These are phyloP conservation scores for Talaromyces sp. DNA, from an alignment of 2,329 filamentous ascomycete species.

Conservation along the genomic window DNA sequence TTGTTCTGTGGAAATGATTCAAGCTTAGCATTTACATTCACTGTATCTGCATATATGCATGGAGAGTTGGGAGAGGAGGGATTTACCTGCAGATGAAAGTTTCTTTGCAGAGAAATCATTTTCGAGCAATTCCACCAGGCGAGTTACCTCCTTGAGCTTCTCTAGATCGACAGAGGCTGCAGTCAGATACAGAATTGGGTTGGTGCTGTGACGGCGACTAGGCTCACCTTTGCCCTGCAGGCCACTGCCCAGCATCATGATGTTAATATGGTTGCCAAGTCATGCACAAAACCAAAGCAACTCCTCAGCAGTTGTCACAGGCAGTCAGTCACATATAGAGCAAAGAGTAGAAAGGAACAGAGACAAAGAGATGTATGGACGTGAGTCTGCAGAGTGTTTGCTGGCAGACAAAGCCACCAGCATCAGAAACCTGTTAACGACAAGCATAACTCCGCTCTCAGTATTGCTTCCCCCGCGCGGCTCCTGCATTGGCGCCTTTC, in stretches of 20 bases:
- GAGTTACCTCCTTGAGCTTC: slow-evolving; percentile 65
- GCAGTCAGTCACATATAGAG: not conserved
- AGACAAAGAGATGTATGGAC: not conserved
- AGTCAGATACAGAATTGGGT: not conserved
- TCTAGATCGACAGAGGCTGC: slow-evolving; percentile 34
- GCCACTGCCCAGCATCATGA: not conserved
- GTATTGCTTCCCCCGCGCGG: not conserved
- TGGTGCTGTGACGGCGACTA: not conserved
- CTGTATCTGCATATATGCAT: not conserved
- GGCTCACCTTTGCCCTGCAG: slow-evolving; percentile 9
- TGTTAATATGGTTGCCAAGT: not conserved
- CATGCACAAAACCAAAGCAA: not conserved
- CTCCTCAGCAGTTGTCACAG: not conserved
- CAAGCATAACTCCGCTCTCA: not conserved
- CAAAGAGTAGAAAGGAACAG: not conserved
- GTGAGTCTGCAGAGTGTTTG: not conserved
- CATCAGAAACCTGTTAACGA: not conserved
- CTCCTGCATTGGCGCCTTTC: not conserved
- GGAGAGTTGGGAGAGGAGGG: not conserved
- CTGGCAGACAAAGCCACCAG: not conserved
- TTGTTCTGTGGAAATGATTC: slow-evolving; percentile 24
- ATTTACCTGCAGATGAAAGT: slow-evolving; percentile 56
- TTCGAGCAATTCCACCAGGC: slow-evolving; percentile 58
- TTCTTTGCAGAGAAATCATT: slow-evolving; percentile 58
- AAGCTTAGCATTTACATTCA: not conserved